phyloP scores from a whole-genome alignment of 2,329 filamentous ascomycete genomes.

The Tetracladium maxilliforme region DNA sequence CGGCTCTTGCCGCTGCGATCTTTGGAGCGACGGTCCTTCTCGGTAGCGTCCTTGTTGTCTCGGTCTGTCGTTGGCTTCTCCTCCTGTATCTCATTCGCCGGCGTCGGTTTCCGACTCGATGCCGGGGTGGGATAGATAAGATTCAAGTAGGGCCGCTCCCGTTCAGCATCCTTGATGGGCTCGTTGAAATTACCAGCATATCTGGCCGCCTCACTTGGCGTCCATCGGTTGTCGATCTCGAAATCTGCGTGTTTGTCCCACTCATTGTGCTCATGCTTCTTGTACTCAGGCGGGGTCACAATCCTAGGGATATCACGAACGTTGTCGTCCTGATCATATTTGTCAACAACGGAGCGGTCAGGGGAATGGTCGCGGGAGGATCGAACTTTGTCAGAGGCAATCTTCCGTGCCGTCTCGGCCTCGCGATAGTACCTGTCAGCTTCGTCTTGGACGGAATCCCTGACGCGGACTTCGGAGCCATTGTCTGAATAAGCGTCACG shows the following conservation, averaged over 20 bases:
- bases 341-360: constrained; percentile 37
- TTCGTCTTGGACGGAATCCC: constrained; percentile 36
- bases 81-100: constrained; percentile 24
- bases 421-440: constrained; percentile 44
- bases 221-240: constrained; percentile 41
- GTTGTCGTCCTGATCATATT: constrained; percentile 26
- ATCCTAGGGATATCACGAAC: constrained; percentile 26
- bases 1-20: too few relatives aligned
- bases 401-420: constrained; percentile 34
- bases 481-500: constrained; percentile 6
- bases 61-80: not conserved
- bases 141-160: constrained; percentile 46
- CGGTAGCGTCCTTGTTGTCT: not conserved
- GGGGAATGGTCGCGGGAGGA: constrained; percentile 36
- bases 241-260: constrained; percentile 45
- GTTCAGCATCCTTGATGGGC: not conserved
- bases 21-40: too few relatives aligned
- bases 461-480: constrained; percentile 8
- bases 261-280: constrained; percentile 20
- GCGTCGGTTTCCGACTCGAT: constrained; percentile 41
- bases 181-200: constrained; percentile 10
- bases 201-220: constrained; percentile 30
- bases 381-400: constrained; percentile 33
- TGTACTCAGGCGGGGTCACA: constrained; percentile 37
- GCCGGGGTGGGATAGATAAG: constrained; percentile 43